A percentile compares a stretch with the other conserved stretches of the same genome.
Evolutionary conservation across 1,139 yeast genomes (phyloP).

Genomic region (Magnusiomyces starmeri): DNA sequence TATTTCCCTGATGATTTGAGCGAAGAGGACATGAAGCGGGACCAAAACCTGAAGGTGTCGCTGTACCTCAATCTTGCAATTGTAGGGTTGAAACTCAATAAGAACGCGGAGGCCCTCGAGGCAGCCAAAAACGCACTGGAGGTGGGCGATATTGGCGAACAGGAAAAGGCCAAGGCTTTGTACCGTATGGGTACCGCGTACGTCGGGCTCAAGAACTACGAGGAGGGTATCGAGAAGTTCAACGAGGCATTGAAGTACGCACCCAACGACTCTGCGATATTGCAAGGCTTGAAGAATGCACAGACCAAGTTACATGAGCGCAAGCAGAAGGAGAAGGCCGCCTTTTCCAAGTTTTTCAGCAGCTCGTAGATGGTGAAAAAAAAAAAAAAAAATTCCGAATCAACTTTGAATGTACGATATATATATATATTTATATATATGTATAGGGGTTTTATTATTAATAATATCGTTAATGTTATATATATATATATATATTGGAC

Average conservation of each 20-base stretch:
- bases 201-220: conserved; percentile 55
- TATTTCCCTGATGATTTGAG: conserved; percentile 52
- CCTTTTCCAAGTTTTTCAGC: conserved; percentile 68
- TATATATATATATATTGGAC: too few species aligned
- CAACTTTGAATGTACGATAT: too few species aligned
- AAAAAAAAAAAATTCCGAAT: too few species aligned
- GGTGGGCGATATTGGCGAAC: conserved; percentile 53
- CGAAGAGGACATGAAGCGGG: conserved; percentile 37
- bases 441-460: too few species aligned
- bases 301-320: conserved; percentile 47
- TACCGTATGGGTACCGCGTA: conserved; percentile 78
- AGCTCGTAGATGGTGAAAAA: too few species aligned
- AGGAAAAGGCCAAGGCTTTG: conserved; percentile 72
- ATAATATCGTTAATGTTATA: too few species aligned
- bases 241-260: conserved; percentile 56
- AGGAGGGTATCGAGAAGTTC: conserved; percentile 56
- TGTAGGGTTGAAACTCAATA: conserved; percentile 59
- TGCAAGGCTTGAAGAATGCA: conserved; percentile 58
- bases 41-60: conserved; percentile 51
- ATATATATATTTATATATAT: too few species aligned
- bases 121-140: conserved; percentile 64
- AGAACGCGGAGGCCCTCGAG: conserved; percentile 48
- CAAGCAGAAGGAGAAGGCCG: conserved; percentile 69
- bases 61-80: conserved; percentile 67
- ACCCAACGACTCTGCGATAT: conserved; percentile 69